A percentile compares a stretch with the other conserved stretches of the same genome.
Evolutionary conservation across 2,329 filamentous ascomycete species (phyloP).

Genomic region (Tolypocladium amazonense): DNA sequence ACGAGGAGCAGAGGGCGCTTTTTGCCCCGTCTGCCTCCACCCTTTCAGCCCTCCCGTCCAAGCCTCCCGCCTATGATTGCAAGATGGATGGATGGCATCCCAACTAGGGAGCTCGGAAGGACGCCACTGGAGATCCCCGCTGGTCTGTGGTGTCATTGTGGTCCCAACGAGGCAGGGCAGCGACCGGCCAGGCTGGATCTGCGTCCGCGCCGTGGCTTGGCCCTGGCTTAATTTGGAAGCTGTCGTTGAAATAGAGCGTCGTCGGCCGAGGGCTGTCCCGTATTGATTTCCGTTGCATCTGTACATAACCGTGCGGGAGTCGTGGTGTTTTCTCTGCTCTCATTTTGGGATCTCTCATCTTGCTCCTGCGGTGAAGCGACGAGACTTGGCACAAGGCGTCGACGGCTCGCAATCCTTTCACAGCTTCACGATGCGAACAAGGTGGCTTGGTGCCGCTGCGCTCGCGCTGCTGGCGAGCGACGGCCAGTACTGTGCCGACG

Average conservation of each 20-base stretch:
- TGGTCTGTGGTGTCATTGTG: background rate
- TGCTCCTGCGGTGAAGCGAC: too few species aligned
- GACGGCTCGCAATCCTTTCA: background rate
- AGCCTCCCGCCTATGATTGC: background rate
- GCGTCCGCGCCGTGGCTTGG: background rate
- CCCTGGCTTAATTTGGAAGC: background rate
- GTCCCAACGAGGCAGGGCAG: background rate
- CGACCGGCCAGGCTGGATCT: background rate
- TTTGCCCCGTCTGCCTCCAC: background rate
- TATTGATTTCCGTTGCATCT: background rate
- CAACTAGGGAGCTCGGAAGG: background rate
- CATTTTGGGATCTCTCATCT: too few species aligned
- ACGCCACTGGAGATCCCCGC: background rate
- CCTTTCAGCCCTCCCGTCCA: background rate
- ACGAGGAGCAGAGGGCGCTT: too few species aligned
- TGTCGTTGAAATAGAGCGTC: background rate
- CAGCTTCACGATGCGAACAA: conserved; percentile 5
- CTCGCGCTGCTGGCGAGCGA: conserved; percentile 6
- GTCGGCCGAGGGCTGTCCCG: background rate
- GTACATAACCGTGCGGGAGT: background rate
- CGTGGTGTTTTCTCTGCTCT: background rate
- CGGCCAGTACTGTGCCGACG: background rate
- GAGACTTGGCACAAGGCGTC: background rate
- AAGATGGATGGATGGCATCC: background rate
- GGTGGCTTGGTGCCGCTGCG: conserved; percentile 3